A percentile compares a stretch with the other conserved stretches of the same genome.
phyloP scores from a whole-genome alignment of 345 rosid species.

The Gossypium stocksii region DNA sequence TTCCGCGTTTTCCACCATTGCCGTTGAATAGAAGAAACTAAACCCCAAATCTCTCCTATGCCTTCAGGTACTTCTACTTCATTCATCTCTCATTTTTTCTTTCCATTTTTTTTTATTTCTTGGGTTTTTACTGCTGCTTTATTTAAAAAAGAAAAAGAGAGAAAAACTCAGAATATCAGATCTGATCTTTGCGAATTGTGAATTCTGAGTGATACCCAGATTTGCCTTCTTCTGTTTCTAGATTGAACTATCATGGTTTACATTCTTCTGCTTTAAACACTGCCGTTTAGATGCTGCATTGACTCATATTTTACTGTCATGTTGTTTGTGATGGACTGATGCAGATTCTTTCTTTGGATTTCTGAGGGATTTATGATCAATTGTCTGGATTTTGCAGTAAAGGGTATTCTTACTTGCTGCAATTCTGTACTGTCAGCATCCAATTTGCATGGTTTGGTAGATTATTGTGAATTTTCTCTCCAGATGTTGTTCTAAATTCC shows the following conservation, averaged over 20 bases:
- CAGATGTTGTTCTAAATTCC: constrained; percentile 14
- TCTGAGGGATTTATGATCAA: constrained; percentile 17
- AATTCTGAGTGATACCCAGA: constrained; percentile 9
- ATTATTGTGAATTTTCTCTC: constrained; percentile 1
- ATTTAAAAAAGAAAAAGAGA: background rate
- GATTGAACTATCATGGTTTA: background rate
- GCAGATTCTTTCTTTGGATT: constrained; percentile 24
- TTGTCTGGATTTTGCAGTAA: background rate
- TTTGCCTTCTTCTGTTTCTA: constrained; percentile 10
- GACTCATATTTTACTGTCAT: constrained; percentile 7
- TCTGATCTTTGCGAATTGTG: constrained; percentile 18
- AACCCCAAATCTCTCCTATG: background rate
- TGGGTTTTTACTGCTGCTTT: background rate
- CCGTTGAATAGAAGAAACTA: constrained; percentile 4
- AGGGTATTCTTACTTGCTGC: constrained; percentile 14
- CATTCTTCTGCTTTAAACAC: background rate
- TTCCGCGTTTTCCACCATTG: background rate
- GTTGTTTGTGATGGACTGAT: constrained; percentile 9
- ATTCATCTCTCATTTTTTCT: background rate
- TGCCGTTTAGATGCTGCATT: background rate
- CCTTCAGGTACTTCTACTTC: constrained; percentile 6
- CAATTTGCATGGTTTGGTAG: constrained; percentile 7
- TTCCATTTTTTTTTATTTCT: background rate
- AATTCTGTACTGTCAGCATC: constrained; percentile 16
- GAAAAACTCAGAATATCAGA: constrained; percentile 8